Percentiles rank a stretch among this genome's conserved stretches.
Evolutionary conservation across 2,329 filamentous ascomycete species (phyloP).

Genomic region (Colletotrichum godetiae): DNA sequence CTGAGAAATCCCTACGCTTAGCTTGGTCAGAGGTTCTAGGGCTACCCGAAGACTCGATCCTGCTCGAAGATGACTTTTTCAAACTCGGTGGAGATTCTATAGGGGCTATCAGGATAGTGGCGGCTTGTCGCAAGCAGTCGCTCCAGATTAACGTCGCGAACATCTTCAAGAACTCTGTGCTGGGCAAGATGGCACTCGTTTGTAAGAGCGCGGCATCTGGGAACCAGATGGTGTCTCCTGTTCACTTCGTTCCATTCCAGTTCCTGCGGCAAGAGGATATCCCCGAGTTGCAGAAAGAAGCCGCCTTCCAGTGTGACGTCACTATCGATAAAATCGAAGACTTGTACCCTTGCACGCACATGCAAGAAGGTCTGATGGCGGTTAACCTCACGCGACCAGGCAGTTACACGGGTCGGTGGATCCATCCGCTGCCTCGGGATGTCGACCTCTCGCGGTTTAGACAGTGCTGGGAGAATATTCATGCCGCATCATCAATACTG

Average conservation of each 20-base stretch:
- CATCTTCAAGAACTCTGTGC: conserved; percentile 24
- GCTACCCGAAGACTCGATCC: conserved; percentile 39
- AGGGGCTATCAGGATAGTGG: conserved; percentile 40
- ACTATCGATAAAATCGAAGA: conserved; percentile 29
- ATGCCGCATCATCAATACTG: conserved; percentile 34
- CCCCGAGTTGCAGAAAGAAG: background rate
- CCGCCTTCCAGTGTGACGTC: conserved; percentile 12
- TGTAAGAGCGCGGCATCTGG: background rate
- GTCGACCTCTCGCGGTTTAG: conserved; percentile 34
- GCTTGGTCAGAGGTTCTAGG: conserved; percentile 35
- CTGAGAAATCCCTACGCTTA: background rate
- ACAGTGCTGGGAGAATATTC: conserved; percentile 35
- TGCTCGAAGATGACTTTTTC: conserved; percentile 43
- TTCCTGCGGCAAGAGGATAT: background rate
- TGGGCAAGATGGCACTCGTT: conserved; percentile 16
- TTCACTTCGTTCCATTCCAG: background rate
- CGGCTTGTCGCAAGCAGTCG: conserved; percentile 2
- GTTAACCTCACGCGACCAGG: conserved; percentile 39
- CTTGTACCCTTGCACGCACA: conserved; percentile 39
- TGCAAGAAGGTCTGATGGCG: conserved; percentile 40
- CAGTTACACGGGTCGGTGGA: conserved; percentile 36
- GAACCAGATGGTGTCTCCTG: accelerated
- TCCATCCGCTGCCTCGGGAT: conserved; percentile 21
- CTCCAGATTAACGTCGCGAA: conserved; percentile 22
- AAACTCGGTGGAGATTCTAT: conserved; percentile 41